These are phyloP conservation scores for Bipolaris oryzae DNA, from an alignment of 2,329 filamentous ascomycete genomes.

Conservation along the genomic window DNA sequence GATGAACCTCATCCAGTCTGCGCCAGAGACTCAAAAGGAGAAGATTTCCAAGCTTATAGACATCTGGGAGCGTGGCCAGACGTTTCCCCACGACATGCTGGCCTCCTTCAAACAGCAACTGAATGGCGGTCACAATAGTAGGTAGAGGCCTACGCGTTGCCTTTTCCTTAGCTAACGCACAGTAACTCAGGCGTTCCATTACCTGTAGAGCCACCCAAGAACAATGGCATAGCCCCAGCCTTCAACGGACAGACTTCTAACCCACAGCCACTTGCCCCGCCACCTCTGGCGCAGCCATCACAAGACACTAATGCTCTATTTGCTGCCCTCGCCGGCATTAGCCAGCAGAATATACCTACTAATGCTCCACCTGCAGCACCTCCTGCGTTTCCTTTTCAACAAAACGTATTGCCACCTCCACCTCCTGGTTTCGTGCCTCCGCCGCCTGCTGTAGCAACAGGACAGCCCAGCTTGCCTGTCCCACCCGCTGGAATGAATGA, in stretches of 20 bases:
- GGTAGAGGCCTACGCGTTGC: slow-evolving; percentile 49
- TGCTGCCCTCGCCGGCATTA: slow-evolving; percentile 42
- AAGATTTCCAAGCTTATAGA: slow-evolving; percentile 95
- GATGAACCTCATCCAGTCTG: slow-evolving; percentile 89
- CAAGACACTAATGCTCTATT: slow-evolving; percentile 42
- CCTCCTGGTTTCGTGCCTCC: slow-evolving; percentile 43
- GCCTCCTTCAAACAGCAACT: slow-evolving; percentile 82
- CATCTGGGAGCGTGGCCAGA: slow-evolving; percentile 96
- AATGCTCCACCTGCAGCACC: slow-evolving; percentile 33
- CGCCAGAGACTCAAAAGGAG: slow-evolving; percentile 93
- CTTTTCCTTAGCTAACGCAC: slow-evolving; percentile 17
- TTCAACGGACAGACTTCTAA: slow-evolving; percentile 39
- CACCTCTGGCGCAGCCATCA: slow-evolving; percentile 24
- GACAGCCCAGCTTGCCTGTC: slow-evolving; percentile 32
- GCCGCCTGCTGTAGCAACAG: slow-evolving; percentile 30
- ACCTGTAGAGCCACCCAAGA: slow-evolving; percentile 38
- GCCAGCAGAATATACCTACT: slow-evolving; percentile 39
- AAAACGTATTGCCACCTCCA: slow-evolving; percentile 39
- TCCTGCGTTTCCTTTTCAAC: slow-evolving; percentile 36
- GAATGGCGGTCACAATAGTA: slow-evolving; percentile 69
- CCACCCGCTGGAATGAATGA: slow-evolving; percentile 35
- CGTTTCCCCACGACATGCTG: slow-evolving; percentile 83
- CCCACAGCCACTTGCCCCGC: slow-evolving; percentile 28
- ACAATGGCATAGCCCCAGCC: slow-evolving; percentile 28
- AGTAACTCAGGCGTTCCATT: slow-evolving; percentile 26